A percentile compares a stretch with the other conserved stretches of the same genome.
Evolutionary conservation across 768 basidiomycete genomes (phyloP).

Genomic region (Cystobasidium onofrii): DNA sequence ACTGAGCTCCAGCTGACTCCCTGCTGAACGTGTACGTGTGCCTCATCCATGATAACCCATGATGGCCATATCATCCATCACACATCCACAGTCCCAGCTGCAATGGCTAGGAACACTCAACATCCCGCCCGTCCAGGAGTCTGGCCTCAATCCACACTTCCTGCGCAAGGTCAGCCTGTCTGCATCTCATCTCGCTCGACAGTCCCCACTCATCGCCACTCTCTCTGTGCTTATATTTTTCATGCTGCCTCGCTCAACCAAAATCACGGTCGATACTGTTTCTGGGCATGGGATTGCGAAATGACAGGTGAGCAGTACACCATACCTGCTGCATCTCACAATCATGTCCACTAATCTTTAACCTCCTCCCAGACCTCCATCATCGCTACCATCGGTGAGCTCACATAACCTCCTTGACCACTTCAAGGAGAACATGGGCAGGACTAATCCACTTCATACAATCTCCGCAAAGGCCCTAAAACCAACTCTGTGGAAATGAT

Average conservation of each 20-base stretch:
- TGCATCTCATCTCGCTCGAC: slow-evolving; percentile 30
- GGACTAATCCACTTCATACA: no score
- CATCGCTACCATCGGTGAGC: slow-evolving; percentile 91
- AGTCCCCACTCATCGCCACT: slow-evolving; percentile 8
- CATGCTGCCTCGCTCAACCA: background rate
- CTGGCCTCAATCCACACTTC: slow-evolving; percentile 72
- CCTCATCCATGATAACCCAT: background rate
- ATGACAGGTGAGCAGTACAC: background rate
- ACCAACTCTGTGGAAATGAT: slow-evolving; percentile 86
- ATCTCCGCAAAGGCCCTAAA: slow-evolving; percentile 98
- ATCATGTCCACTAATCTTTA: no score
- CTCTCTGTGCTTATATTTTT: background rate
- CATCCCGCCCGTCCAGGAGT: slow-evolving; percentile 61
- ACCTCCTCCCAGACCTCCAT: slow-evolving; percentile 65
- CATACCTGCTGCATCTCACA: background rate
- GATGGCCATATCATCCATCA: no score
- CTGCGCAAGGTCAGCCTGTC: slow-evolving; percentile 67
- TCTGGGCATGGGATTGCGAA: no score
- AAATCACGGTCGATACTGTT: no score
- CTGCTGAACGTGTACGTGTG: background rate
- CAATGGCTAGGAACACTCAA: slow-evolving; percentile 83
- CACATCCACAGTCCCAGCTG: slow-evolving; percentile 53
- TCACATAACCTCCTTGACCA: slow-evolving; percentile 13
- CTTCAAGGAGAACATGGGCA: no score
- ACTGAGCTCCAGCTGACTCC: background rate